Percentiles rank a stretch among this genome's conserved stretches.
Conservation (phyloP, 225 moss, liverwort and hornwort species). For the Ulota crispa region DNA sequence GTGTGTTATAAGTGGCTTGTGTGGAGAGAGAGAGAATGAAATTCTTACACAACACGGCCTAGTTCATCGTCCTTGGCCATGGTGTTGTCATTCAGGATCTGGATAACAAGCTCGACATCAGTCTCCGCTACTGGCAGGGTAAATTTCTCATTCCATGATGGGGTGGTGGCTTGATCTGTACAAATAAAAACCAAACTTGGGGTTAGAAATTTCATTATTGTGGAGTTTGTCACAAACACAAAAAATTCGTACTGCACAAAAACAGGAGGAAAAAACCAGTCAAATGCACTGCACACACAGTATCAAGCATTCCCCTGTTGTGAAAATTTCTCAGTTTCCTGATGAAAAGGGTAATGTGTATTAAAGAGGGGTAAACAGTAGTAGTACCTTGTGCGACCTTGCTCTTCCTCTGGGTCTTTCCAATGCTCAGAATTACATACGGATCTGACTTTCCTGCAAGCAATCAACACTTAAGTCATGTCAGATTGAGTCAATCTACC, state of each 20-base stretch:
- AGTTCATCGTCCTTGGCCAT: slow-evolving; percentile 25
- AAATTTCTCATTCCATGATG: slow-evolving; percentile 27
- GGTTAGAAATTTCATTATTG: neutral
- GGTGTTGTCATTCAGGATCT: slow-evolving; percentile 18
- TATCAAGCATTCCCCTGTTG: too few species aligned
- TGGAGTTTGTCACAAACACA: too few species aligned
- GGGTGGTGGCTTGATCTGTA: slow-evolving; percentile 16
- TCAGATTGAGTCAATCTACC: too few species aligned
- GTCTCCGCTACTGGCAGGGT: neutral
- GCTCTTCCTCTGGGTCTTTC: slow-evolving; percentile 18
- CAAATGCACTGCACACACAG: too few species aligned
- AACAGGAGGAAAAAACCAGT: too few species aligned
- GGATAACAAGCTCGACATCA: slow-evolving; percentile 20
- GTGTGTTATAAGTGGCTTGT: too few species aligned
- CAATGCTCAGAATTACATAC: slow-evolving; percentile 25
- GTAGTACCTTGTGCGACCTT: slow-evolving; percentile 20
- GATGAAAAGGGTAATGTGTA: too few species aligned
- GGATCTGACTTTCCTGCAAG: slow-evolving; percentile 33
- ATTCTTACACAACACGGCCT: slow-evolving; percentile 23
- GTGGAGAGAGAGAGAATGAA: too few species aligned
- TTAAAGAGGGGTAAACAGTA: too few species aligned
- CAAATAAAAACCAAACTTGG: neutral
- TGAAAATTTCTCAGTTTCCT: too few species aligned
- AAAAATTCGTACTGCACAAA: too few species aligned
- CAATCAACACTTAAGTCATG: neutral